These are phyloP conservation scores for Colletotrichum scovillei DNA, from an alignment of 2,329 filamentous ascomycete genomes.

Conservation along the genomic window DNA sequence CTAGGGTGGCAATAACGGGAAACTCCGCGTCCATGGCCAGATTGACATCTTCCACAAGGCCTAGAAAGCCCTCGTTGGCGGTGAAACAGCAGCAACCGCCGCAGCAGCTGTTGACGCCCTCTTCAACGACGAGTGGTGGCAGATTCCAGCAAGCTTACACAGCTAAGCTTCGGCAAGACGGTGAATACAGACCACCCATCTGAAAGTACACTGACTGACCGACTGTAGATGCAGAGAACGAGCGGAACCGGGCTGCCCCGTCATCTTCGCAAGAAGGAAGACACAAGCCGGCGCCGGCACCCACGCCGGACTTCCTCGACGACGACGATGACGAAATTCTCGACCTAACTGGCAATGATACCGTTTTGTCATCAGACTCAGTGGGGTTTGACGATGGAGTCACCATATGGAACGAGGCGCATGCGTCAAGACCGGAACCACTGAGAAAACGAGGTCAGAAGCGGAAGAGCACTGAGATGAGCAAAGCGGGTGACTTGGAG, in stretches of 20 bases:
- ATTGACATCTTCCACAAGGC: constrained; percentile 54
- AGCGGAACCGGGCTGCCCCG: neutral
- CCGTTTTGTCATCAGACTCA: constrained; percentile 47
- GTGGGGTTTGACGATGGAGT: constrained; percentile 50
- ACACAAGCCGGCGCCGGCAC: constrained; percentile 9
- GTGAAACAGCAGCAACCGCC: constrained; percentile 53
- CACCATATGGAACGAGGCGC: constrained; percentile 57
- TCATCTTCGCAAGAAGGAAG: constrained; percentile 13
- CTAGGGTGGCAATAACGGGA: constrained; percentile 18
- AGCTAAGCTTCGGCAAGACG: constrained; percentile 36
- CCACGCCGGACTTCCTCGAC: constrained; percentile 36
- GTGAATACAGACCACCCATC: neutral
- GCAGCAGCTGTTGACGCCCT: constrained; percentile 56
- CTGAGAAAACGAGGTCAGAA: constrained; percentile 57
- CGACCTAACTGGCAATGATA: constrained; percentile 52
- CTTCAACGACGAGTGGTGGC: constrained; percentile 42
- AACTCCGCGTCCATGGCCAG: constrained; percentile 54
- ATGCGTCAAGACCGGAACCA: constrained; percentile 51
- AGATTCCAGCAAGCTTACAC: constrained; percentile 37
- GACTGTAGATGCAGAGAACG: constrained; percentile 18
- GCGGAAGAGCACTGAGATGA: constrained; percentile 63
- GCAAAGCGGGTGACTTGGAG: constrained; percentile 44
- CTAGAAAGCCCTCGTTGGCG: constrained; percentile 58
- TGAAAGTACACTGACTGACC: neutral
- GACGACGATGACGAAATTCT: constrained; percentile 43